These are phyloP conservation scores for Ascochyta fabae DNA, from an alignment of 2,329 filamentous ascomycete genomes.

Conservation along the genomic window DNA sequence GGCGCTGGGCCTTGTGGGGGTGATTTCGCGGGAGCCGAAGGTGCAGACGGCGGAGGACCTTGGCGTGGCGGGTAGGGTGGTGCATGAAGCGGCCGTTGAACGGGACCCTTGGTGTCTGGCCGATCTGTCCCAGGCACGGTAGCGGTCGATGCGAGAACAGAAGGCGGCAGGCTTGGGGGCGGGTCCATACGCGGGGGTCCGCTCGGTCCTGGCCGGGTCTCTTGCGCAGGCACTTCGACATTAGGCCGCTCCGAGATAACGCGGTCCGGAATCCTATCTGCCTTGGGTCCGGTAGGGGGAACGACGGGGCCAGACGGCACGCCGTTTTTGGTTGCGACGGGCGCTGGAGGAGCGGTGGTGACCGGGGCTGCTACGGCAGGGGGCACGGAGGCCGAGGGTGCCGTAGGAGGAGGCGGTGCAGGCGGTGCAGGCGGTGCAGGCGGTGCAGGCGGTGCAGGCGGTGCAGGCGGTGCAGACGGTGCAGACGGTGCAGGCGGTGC, in stretches of 20 bases:
- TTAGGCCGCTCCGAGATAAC: conserved; percentile 32
- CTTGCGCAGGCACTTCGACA: conserved; percentile 29
- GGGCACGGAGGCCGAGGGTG: conserved; percentile 27
- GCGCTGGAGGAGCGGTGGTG: conserved; percentile 30
- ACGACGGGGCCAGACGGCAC: conserved; percentile 22
- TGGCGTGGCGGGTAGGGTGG: conserved; percentile 18
- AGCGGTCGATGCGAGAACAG: conserved; percentile 15
- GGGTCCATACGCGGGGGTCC: conserved; percentile 35
- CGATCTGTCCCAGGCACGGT: conserved; percentile 19
- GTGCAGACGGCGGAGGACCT: conserved; percentile 14
- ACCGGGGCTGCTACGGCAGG: conserved; percentile 25
- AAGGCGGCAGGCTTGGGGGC: conserved; percentile 23
- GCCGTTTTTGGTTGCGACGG: conserved; percentile 28
- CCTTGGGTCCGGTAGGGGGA: conserved; percentile 52
- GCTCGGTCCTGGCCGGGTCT: conserved; percentile 22
- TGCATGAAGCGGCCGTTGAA: background rate
- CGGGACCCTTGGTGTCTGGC: conserved; percentile 22
- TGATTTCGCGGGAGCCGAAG: conserved; percentile 28
- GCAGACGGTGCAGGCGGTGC: conserved; percentile 28
- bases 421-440: conserved; percentile 29
- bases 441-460: conserved; percentile 24
- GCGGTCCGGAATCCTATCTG: conserved; percentile 43
- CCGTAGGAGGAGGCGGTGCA: conserved; percentile 37
- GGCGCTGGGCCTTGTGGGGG: conserved; percentile 41
- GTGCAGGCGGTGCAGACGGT: conserved; percentile 29